Evolutionary conservation across 768 basidiomycete genomes (phyloP).

Genomic region (Nidularia sp.): DNA sequence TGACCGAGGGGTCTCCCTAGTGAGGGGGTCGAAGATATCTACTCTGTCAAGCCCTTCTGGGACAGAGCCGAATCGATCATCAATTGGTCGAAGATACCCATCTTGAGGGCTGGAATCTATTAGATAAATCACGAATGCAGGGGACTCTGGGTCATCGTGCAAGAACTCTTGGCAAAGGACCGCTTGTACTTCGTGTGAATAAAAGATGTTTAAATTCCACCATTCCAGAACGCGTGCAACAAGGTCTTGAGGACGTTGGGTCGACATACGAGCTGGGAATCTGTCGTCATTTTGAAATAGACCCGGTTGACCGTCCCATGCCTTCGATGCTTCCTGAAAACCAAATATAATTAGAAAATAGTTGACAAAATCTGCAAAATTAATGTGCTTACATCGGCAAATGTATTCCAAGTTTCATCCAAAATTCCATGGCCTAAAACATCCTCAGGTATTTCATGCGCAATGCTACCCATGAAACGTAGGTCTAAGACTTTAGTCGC

Average conservation of each 20-base stretch:
- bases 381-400: background rate
- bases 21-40: conserved; percentile 14
- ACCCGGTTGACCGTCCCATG: conserved; percentile 10
- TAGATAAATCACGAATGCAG: conserved; percentile 18
- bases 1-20: background rate
- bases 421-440: background rate
- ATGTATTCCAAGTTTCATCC: conserved; percentile 1
- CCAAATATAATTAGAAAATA: background rate
- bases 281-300: background rate
- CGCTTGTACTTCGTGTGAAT: conserved; percentile 3
- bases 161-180: conserved; percentile 12
- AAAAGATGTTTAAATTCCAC: conserved; percentile 7
- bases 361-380: background rate
- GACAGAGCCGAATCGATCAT: conserved; percentile 15
- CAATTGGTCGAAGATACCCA: conserved; percentile 4
- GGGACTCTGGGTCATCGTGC: conserved; percentile 12
- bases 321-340: conserved; percentile 10
- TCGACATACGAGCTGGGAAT: background rate
- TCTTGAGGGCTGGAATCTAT: conserved; percentile 10
- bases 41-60: conserved; percentile 13
- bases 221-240: conserved; percentile 5
- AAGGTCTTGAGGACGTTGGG: conserved; percentile 15
- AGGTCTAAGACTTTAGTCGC: conserved; percentile 4
- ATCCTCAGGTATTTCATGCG: background rate
- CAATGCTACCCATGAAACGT: background rate